Conservation (phyloP, 352 stramenopile species). For the Hyaloperonospora arabidopsidis region DNA sequence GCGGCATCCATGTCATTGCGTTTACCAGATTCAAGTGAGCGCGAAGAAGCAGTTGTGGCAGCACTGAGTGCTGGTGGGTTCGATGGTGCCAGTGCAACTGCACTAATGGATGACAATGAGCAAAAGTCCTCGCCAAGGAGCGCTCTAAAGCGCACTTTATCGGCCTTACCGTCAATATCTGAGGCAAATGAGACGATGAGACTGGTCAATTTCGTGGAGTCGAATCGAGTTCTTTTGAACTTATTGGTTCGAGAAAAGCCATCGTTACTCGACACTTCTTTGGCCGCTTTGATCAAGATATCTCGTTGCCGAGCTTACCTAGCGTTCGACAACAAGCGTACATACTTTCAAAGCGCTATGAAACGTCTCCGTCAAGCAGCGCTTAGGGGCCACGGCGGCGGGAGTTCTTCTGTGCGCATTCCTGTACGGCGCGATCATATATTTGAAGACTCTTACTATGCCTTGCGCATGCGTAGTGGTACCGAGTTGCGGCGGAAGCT, state of each 20-base stretch:
- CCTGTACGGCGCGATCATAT: constrained; percentile 93
- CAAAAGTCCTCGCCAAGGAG: constrained; percentile 23
- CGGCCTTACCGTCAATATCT: constrained; percentile 34
- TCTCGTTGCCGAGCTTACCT: constrained; percentile 91
- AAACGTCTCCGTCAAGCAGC: constrained; percentile 84
- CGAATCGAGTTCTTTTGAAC: constrained; percentile 96
- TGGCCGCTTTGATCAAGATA: constrained; percentile 94
- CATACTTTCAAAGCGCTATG: constrained; percentile 96
- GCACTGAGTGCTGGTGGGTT: constrained; percentile 61
- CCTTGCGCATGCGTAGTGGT: constrained; percentile 92
- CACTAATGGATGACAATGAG: constrained; percentile 24
- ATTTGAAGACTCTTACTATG: constrained; percentile 99
- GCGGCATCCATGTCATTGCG: constrained; percentile 65
- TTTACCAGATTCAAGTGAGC: constrained; percentile 62
- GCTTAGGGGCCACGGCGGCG: constrained; percentile 82
- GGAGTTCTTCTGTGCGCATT: constrained; percentile 84
- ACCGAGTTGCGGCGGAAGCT: constrained; percentile 95
- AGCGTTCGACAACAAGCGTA: constrained; percentile 99
- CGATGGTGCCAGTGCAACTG: constrained; percentile 28
- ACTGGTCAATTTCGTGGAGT: constrained; percentile 90
- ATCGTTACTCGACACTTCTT: constrained; percentile 91
- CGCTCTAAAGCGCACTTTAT: constrained; percentile 33
- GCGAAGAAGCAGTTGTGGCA: constrained; percentile 71
- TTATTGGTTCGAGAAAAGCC: constrained; percentile 95
- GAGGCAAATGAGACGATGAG: constrained; percentile 60